Conservation (phyloP, 345 rosid genomes). For the Salix exigua region DNA sequence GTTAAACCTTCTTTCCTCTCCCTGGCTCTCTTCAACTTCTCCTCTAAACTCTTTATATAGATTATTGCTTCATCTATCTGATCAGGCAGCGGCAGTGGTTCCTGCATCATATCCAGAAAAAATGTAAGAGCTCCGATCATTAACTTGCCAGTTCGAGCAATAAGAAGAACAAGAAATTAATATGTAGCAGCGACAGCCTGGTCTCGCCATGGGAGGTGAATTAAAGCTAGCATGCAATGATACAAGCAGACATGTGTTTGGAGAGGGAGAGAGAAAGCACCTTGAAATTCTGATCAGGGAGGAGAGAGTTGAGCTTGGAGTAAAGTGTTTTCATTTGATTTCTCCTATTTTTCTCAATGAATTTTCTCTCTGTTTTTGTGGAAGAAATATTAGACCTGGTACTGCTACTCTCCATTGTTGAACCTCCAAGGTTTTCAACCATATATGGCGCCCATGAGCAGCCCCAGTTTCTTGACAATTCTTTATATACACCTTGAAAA, state of each 20-base stretch:
- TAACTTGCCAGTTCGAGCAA: neutral
- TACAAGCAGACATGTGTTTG: neutral
- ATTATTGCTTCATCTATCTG: slow-evolving; percentile 51
- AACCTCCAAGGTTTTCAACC: neutral
- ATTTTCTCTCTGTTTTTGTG: slow-evolving; percentile 44
- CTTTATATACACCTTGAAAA: neutral
- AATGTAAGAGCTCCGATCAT: neutral
- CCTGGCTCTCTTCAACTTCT: slow-evolving; percentile 22
- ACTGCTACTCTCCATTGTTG: slow-evolving; percentile 9
- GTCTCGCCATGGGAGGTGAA: neutral
- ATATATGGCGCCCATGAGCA: neutral
- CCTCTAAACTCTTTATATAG: slow-evolving; percentile 39
- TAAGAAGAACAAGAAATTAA: neutral
- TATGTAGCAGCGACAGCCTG: neutral
- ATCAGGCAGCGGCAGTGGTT: slow-evolving; percentile 38
- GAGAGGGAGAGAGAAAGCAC: neutral
- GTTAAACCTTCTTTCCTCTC: slow-evolving; percentile 34
- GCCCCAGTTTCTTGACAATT: neutral
- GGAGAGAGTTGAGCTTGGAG: slow-evolving; percentile 41
- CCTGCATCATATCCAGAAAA: slow-evolving; percentile 24
- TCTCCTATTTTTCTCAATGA: slow-evolving; percentile 50
- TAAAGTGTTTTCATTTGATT: slow-evolving; percentile 46
- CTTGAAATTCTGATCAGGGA: slow-evolving; percentile 36
- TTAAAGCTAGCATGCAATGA: neutral
- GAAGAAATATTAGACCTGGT: slow-evolving; percentile 4